These are phyloP conservation scores for Phytophthora crassamura DNA, from an alignment of 352 stramenopile species.

Conservation along the genomic window DNA sequence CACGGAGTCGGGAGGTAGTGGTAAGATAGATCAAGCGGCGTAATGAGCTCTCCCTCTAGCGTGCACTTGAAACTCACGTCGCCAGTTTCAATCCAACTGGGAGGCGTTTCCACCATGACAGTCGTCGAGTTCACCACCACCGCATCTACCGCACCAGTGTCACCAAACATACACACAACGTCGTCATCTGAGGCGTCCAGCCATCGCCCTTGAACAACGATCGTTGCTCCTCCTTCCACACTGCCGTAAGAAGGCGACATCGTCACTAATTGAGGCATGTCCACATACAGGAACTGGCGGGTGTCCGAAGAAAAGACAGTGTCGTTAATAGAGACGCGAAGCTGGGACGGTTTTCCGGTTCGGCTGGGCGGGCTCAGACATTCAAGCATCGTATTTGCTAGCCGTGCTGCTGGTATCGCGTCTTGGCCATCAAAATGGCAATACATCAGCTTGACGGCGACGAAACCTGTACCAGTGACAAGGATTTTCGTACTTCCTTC, in stretches of 20 bases:
- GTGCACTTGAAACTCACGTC: slow-evolving; percentile 32
- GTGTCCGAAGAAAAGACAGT: slow-evolving; percentile 30
- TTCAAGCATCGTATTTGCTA: slow-evolving; percentile 26
- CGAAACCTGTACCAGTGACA: slow-evolving; percentile 26
- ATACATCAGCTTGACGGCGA: slow-evolving; percentile 19
- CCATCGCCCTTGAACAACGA: slow-evolving; percentile 29
- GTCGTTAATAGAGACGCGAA: slow-evolving; percentile 33
- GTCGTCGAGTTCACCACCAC: slow-evolving; percentile 30
- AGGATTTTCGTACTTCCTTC: slow-evolving; percentile 30
- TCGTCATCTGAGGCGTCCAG: slow-evolving; percentile 32
- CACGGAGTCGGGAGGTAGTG: slow-evolving; percentile 32
- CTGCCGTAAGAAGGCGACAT: slow-evolving; percentile 37
- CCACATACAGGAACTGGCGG: slow-evolving; percentile 32
- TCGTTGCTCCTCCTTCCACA: slow-evolving; percentile 31
- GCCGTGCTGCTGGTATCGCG: slow-evolving; percentile 6
- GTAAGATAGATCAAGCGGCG: slow-evolving; percentile 26
- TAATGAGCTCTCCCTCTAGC: slow-evolving; percentile 31
- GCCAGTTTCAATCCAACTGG: slow-evolving; percentile 13
- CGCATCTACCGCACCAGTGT: not conserved
- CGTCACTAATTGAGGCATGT: slow-evolving; percentile 22
- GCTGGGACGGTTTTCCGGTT: slow-evolving; percentile 9
- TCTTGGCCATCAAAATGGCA: slow-evolving; percentile 38
- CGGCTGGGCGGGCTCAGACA: slow-evolving; percentile 31
- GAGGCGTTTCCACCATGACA: slow-evolving; percentile 17
- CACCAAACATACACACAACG: slow-evolving; percentile 44